phyloP scores from a whole-genome alignment of 2,329 filamentous ascomycete genomes.

The Trichothecium sympodiale region DNA sequence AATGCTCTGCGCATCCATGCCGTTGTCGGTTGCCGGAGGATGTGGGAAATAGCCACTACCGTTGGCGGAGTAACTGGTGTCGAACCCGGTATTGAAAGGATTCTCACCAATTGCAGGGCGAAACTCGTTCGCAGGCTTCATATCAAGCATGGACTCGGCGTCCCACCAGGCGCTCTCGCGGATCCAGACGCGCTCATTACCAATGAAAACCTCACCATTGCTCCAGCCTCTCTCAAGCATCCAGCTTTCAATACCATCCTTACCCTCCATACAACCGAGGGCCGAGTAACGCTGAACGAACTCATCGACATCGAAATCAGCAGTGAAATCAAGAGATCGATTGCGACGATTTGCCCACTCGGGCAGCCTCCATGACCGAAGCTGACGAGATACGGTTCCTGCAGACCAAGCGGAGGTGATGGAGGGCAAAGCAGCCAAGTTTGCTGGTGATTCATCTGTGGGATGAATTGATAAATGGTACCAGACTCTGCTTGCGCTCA shows the following conservation, averaged over 20 bases:
- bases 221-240: conserved; percentile 93
- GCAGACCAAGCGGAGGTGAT: conserved; percentile 86
- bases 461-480: conserved; percentile 89
- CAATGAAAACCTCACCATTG: conserved; percentile 90
- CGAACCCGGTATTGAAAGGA: conserved; percentile 37
- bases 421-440: conserved; percentile 59
- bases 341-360: conserved; percentile 96
- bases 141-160: conserved; percentile 88
- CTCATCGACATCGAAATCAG: conserved; percentile 90
- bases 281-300: conserved; percentile 73
- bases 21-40: conserved; percentile 46
- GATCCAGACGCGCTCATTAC: conserved; percentile 90
- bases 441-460: conserved; percentile 72
- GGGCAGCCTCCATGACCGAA: conserved; percentile 84
- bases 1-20: conserved; percentile 45
- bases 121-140: conserved; percentile 37
- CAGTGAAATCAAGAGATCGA: conserved; percentile 86
- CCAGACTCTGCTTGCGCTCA: conserved; percentile 85
- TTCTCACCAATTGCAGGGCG: conserved; percentile 41
- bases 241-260: conserved; percentile 90
- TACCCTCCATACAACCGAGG: conserved; percentile 80
- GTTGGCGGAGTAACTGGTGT: conserved; percentile 59
- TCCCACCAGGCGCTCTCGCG: conserved; percentile 95
- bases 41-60: conserved; percentile 58
- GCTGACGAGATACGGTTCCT: conserved; percentile 80